These are phyloP conservation scores for Cladophialophora yegresii DNA, from an alignment of 2,329 filamentous ascomycete species.

Conservation along the genomic window DNA sequence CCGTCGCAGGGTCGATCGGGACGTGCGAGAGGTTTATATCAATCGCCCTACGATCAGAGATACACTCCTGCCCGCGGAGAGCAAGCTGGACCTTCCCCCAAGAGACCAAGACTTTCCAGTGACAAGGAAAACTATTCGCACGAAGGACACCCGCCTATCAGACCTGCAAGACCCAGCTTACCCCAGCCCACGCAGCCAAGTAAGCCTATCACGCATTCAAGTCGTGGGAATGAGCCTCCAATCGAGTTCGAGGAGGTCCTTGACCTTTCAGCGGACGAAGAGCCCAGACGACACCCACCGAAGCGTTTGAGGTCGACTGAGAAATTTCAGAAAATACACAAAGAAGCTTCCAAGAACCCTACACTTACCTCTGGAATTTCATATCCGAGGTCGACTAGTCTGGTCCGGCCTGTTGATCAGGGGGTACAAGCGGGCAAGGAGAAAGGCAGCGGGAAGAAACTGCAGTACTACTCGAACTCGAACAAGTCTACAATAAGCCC, in stretches of 20 bases:
- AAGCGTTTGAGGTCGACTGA: neutral
- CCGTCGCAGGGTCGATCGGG: constrained; percentile 65
- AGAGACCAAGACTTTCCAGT: constrained; percentile 40
- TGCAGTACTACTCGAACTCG: neutral
- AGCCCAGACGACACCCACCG: constrained; percentile 1
- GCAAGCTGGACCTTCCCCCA: constrained; percentile 39
- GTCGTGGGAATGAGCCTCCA: constrained; percentile 4
- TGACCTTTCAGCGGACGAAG: constrained; percentile 32
- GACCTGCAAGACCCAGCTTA: constrained; percentile 13
- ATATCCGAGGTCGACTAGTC: neutral
- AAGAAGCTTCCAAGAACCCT: constrained; percentile 1
- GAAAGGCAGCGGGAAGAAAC: neutral
- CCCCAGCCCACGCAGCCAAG: constrained; percentile 18
- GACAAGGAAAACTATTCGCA: constrained; percentile 25
- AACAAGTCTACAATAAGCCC: neutral
- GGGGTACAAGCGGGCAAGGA: neutral
- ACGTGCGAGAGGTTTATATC: constrained; percentile 58
- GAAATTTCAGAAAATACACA: neutral
- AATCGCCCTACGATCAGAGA: constrained; percentile 67
- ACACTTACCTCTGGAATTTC: neutral
- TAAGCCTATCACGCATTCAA: constrained; percentile 6
- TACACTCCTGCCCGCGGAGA: constrained; percentile 37
- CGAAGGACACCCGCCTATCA: neutral
- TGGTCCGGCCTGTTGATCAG: neutral
- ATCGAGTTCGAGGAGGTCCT: constrained; percentile 21